Evolutionary conservation across 169 alveolate species (phyloP), one percentile per base, ranked within the genome.

Genomic region (Plasmodium sp.): DNA sequence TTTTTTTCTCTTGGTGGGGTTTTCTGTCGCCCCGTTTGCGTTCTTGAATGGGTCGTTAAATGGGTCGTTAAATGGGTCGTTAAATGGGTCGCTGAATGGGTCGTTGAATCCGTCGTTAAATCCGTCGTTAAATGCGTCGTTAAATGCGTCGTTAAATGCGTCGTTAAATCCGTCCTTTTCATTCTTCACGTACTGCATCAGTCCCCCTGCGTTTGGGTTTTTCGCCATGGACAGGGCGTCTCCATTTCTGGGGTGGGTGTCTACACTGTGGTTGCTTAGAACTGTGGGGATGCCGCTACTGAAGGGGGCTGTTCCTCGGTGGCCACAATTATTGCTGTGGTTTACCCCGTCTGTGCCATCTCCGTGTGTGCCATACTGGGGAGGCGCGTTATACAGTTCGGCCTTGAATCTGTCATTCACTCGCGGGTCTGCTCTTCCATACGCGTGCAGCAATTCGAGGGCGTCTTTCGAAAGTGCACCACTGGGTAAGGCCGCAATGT

Each of bases 1-100:
- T 80, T 90, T 90, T 43, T 27, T 90, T 67, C 56, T 85, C 80
- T 85, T 85, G 1, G 75, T 16, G 9, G 31, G 16, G 16, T 43
- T 77, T 77, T 12, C 84, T n/a, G 27, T 6, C 10, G 36, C 34
- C 1, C 34, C n/a, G n/a, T 77, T 77, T 7, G 12, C 33, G 84
- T 18, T 43, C 5, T 7, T 10, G 18, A 18, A 77, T 7, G 6
- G 6, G 41, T 67, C 39, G 27, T 67, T 18, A 22, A 22, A 22
- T 22, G 27, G 27, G 27, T 22, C 27, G 27, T 22, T 22, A 22
- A 22, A 0, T 22, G 27, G 27, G 27, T 22, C 27, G 27, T 22
- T 22, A 22, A 22, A 22, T 22, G 27, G 27, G 27, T 22, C 27
- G 0, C 0, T 22, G 0, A 22, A 22, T 22, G 27, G 27, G 27